Conservation (phyloP, 345 rosid species). For the Brassica carinata region DNA sequence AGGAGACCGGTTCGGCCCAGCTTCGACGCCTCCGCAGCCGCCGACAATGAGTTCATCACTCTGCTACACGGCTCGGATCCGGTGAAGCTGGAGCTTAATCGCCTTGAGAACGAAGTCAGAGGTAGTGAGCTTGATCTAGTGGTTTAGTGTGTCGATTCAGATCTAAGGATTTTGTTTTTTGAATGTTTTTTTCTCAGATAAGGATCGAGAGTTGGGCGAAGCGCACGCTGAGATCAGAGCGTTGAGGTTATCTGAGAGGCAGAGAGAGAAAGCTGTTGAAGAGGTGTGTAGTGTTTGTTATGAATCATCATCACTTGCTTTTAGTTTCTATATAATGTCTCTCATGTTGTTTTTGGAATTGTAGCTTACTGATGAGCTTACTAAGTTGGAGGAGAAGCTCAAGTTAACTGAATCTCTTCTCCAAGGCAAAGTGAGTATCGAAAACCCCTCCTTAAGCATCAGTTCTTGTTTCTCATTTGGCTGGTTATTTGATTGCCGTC, state of each 20-base stretch:
- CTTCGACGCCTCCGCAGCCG: conserved; percentile 60
- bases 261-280: conserved; percentile 93
- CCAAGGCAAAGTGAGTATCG: conserved; percentile 66
- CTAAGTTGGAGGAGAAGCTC: conserved; percentile 90
- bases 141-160: conserved; percentile 37
- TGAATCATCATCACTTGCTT: too few species aligned
- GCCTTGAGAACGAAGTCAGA: conserved; percentile 97
- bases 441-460: background rate
- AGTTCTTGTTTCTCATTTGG: background rate
- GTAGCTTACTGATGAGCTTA: conserved; percentile 86
- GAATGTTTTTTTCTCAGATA: conserved; percentile 50
- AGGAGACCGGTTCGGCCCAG: conserved; percentile 76
- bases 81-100: conserved; percentile 97
- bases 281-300: conserved; percentile 52
- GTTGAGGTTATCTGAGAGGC: conserved; percentile 76
- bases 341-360: background rate
- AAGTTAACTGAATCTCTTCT: conserved; percentile 84
- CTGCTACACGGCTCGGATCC: conserved; percentile 98
- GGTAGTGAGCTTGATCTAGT: conserved; percentile 77
- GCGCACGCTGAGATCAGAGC: conserved; percentile 98
- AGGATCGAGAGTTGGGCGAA: conserved; percentile 89
- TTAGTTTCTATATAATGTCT: too few species aligned
- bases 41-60: conserved; percentile 85
- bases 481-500: background rate
- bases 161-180: background rate